Percentiles rank a stretch among this genome's conserved stretches.
phyloP scores from a whole-genome alignment of 768 basidiomycete species.

The Paxillus involutus region DNA sequence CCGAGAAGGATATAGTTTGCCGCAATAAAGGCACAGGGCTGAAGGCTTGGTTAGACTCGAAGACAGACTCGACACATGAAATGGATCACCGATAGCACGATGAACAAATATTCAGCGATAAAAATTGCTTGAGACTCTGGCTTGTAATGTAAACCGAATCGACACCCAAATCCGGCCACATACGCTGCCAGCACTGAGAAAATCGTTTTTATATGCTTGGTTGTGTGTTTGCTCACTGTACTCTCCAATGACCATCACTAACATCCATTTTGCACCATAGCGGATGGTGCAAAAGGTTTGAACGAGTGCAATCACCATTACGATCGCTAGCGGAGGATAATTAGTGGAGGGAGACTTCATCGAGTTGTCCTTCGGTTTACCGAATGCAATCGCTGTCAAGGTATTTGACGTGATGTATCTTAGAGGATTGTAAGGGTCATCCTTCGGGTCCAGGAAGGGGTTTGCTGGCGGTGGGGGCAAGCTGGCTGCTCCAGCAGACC shows the following conservation, averaged over 20 bases:
- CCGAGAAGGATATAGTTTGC: slow-evolving; percentile 68
- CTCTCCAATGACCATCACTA: slow-evolving; percentile 59
- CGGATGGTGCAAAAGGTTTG: slow-evolving; percentile 44
- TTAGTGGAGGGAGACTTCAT: too few relatives aligned
- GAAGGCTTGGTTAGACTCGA: not conserved
- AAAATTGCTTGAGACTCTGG: slow-evolving; percentile 55
- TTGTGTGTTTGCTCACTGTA: slow-evolving; percentile 41
- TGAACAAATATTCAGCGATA: slow-evolving; percentile 57
- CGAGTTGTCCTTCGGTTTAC: slow-evolving; percentile 26
- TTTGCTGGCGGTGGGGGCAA: not conserved
- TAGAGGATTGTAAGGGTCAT: slow-evolving; percentile 54
- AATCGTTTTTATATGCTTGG: not conserved
- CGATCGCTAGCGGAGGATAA: slow-evolving; percentile 16
- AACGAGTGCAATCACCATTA: slow-evolving; percentile 40
- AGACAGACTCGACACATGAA: slow-evolving; percentile 6
- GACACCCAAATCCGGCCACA: slow-evolving; percentile 52
- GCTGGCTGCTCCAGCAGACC: slow-evolving; percentile 1
- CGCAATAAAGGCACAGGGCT: slow-evolving; percentile 78
- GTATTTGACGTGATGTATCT: slow-evolving; percentile 56
- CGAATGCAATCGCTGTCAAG: slow-evolving; percentile 48
- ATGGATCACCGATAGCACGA: slow-evolving; percentile 50
- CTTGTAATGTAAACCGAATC: slow-evolving; percentile 53
- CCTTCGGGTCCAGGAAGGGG: slow-evolving; percentile 39
- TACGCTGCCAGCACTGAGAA: slow-evolving; percentile 41
- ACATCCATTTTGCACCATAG: slow-evolving; percentile 58